phyloP scores from a whole-genome alignment of 2,329 filamentous ascomycete species.

The Teratosphaeria gauchensis region DNA sequence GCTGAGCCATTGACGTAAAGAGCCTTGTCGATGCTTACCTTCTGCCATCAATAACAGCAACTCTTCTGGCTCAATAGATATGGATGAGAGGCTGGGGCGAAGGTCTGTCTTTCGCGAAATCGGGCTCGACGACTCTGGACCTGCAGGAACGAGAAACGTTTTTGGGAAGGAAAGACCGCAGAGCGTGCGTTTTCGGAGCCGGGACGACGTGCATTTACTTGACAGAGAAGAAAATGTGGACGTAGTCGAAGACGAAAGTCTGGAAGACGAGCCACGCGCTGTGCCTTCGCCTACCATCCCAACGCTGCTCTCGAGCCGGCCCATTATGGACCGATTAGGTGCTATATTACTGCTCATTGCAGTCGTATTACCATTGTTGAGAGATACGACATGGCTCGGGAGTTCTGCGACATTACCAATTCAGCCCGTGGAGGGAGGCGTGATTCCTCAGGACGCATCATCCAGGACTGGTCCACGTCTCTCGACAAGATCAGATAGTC shows the following conservation, averaged over 20 bases:
- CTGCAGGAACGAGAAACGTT: not conserved
- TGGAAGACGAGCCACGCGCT: not conserved
- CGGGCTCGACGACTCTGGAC: not conserved
- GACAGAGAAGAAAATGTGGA: slow-evolving; percentile 14
- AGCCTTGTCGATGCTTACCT: not conserved
- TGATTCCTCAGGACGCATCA: slow-evolving; percentile 13
- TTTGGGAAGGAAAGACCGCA: slow-evolving; percentile 2
- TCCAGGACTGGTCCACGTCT: slow-evolving; percentile 9
- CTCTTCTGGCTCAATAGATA: not conserved
- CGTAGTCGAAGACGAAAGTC: not conserved
- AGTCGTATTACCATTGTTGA: slow-evolving; percentile 18
- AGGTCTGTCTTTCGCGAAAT: slow-evolving; percentile 2
- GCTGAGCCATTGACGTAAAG: slow-evolving; percentile 2
- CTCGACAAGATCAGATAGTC: slow-evolving; percentile 34
- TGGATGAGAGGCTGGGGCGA: not conserved
- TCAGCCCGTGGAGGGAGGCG: slow-evolving; percentile 22
- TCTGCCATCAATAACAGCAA: not conserved
- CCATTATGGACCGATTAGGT: slow-evolving; percentile 19
- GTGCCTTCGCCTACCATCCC: slow-evolving; percentile 5
- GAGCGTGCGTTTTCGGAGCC: slow-evolving; percentile 19
- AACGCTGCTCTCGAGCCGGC: slow-evolving; percentile 2
- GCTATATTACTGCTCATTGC: slow-evolving; percentile 17
- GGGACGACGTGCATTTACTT: slow-evolving; percentile 19
- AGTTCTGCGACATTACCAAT: slow-evolving; percentile 14
- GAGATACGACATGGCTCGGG: slow-evolving; percentile 14